Evolutionary conservation across 352 stramenopile species (phyloP), one percentile per base, ranked within the genome.

Genomic region (Pelagophyceae sp.): DNA sequence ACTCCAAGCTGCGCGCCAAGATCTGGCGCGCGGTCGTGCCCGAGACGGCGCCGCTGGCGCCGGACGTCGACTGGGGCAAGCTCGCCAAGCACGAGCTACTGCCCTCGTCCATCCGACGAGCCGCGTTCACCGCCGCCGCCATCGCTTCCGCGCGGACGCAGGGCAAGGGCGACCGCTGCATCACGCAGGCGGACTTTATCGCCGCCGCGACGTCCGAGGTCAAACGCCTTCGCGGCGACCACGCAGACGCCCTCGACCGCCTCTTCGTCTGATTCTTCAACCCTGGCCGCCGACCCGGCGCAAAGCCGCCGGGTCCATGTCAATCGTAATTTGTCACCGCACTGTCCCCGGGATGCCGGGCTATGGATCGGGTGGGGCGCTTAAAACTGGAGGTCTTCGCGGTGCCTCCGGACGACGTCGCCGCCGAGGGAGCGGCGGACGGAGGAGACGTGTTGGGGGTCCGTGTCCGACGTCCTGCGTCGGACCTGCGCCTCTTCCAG

Each of bases 241-340:
- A 54, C 67, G 67, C 67, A 0, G 33, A 74, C 38, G 64, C 64
- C 3, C 25, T 74, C 33, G 67, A 74, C 38, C 67, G 67, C 35
- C 67, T 74, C 67, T 74, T 74, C 67, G 38, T 74, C 27, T 74
- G 33, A 54, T n/a, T n/a, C 58, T n/a, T n/a, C n/a, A n/a, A n/a
- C n/a, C 29, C 58, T 6, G 11, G 15, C 58, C 58, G 23, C 11
- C 45, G 45, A 54, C 45, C 45, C 45, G 45, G 11, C 45, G 45
- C 6, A 54, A 54, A 54, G 40, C 20, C 6, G 20, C 40, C 6
- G 17, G 50, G 50, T 61, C 50, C 27, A 61, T 27, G 50, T 61
- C 17, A 61, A 61, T 61, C 50, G 17, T 27, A 27, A 27, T 61
- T 61, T 27, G 50, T 17, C 58, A 33, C 29, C 58, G 17, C 2